A percentile compares a stretch with the other conserved stretches of the same genome.
These are phyloP conservation scores for Aspergillus carlsbadensis DNA, from an alignment of 495 filamentous ascomycete species.

Conservation along the genomic window DNA sequence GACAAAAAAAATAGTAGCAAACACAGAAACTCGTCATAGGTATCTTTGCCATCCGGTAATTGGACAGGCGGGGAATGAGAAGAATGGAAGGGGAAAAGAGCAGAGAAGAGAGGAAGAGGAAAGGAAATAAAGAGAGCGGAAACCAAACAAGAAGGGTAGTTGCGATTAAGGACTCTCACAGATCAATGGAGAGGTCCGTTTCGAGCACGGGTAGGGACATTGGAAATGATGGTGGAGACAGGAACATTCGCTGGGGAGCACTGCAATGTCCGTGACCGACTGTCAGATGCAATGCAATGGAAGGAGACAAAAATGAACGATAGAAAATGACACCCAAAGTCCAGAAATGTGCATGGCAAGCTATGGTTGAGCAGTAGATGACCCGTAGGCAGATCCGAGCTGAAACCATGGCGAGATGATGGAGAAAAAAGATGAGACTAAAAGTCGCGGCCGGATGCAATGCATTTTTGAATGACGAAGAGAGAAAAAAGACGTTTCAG, in stretches of 20 bases:
- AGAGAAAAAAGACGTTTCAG: slow-evolving; percentile 23
- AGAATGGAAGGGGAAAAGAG: slow-evolving; percentile 20
- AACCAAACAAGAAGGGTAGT: not conserved
- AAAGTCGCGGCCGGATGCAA: slow-evolving; percentile 14
- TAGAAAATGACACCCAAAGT: slow-evolving; percentile 16
- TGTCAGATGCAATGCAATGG: slow-evolving; percentile 15
- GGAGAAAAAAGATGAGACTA: not conserved
- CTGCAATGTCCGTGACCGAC: slow-evolving; percentile 1
- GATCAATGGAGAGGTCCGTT: slow-evolving; percentile 11
- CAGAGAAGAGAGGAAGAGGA: slow-evolving; percentile 7
- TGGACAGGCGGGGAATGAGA: slow-evolving; percentile 27
- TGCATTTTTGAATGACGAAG: slow-evolving; percentile 14
- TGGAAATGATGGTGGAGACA: slow-evolving; percentile 10
- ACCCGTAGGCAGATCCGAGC: not conserved
- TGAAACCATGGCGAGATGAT: slow-evolving; percentile 3
- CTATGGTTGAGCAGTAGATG: slow-evolving; percentile 7
- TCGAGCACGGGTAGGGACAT: slow-evolving; percentile 7
- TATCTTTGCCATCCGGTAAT: slow-evolving; percentile 38
- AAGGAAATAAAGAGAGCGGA: slow-evolving; percentile 9
- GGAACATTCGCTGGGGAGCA: not conserved
- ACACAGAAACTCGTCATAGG: slow-evolving; percentile 32
- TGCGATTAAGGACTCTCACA: slow-evolving; percentile 11
- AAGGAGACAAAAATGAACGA: slow-evolving; percentile 16
- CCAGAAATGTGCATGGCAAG: slow-evolving; percentile 19
- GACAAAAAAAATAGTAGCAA: slow-evolving; percentile 19